phyloP scores from a whole-genome alignment of 2,329 filamentous ascomycete species.

The Cladosporium halotolerans region DNA sequence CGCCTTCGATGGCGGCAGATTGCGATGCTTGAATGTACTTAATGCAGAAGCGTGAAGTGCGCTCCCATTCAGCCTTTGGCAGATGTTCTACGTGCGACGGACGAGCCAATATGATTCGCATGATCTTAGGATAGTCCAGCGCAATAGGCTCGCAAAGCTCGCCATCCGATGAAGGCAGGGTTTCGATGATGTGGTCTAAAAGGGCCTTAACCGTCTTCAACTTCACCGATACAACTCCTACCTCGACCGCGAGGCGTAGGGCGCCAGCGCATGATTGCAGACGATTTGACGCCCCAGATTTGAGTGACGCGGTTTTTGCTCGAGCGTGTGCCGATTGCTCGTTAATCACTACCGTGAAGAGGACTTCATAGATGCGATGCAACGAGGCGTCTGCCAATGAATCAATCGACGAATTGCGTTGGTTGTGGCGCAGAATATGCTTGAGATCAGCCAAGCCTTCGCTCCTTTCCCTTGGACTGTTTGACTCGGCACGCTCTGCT shows the following conservation, averaged over 20 bases:
- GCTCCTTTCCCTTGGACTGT: constrained; percentile 40
- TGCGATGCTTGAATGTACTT: constrained; percentile 44
- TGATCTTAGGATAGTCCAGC: constrained; percentile 70
- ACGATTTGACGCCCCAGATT: constrained; percentile 41
- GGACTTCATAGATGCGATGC: constrained; percentile 70
- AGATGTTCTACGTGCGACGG: constrained; percentile 77
- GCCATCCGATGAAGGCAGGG: constrained; percentile 51
- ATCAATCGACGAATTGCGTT: constrained; percentile 35
- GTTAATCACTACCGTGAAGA: constrained; percentile 63
- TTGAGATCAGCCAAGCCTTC: constrained; percentile 51
- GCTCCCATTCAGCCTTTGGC: constrained; percentile 57
- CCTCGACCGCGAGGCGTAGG: constrained; percentile 64
- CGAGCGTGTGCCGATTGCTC: constrained; percentile 63
- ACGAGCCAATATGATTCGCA: constrained; percentile 64
- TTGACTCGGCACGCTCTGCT: constrained; percentile 36
- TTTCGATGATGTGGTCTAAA: constrained; percentile 74
- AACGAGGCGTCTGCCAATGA: constrained; percentile 68
- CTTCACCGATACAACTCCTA: constrained; percentile 62
- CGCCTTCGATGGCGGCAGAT: constrained; percentile 19
- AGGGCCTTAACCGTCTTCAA: constrained; percentile 72
- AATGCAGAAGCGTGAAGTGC: constrained; percentile 61
- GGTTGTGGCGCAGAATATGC: constrained; percentile 50
- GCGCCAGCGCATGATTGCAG: constrained; percentile 65
- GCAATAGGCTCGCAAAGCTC: constrained; percentile 63
- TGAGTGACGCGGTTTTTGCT: constrained; percentile 40